Evolutionary conservation across 805 yeast genomes (phyloP).

Genomic region (Saccharomycopsis selenospora): DNA sequence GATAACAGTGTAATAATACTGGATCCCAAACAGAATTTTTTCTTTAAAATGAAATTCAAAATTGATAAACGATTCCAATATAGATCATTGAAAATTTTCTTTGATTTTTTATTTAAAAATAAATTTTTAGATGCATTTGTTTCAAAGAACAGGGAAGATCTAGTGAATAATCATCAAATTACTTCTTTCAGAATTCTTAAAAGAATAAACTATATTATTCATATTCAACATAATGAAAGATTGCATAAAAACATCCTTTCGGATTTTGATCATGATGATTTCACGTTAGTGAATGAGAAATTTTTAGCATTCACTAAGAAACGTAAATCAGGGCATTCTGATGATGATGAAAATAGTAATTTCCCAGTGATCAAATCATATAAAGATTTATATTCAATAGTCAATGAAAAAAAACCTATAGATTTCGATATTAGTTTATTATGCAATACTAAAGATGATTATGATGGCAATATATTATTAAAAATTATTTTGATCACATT

Average conservation of each 20-base stretch:
- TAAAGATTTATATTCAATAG: neutral
- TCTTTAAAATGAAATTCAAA: constrained; percentile 13
- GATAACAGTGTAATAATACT: neutral
- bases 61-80: constrained; percentile 9
- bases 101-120: constrained; percentile 15
- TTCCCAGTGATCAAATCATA: constrained; percentile 2
- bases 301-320: neutral
- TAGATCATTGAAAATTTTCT: constrained; percentile 12
- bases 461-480: neutral
- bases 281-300: neutral
- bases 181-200: constrained; percentile 10
- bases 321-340: neutral
- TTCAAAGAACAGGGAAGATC: constrained; percentile 3
- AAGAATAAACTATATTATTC: constrained; percentile 14
- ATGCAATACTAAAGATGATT: neutral
- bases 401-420: neutral
- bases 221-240: constrained; percentile 14
- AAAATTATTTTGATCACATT: constrained; percentile 6
- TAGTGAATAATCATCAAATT: constrained; percentile 8
- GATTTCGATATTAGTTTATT: constrained; percentile 5
- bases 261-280: constrained; percentile 13
- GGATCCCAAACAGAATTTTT: constrained; percentile 5
- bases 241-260: constrained; percentile 9
- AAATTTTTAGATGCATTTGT: constrained; percentile 9
- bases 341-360: no score